Conservation (phyloP, 805 yeast species). For the Phaffomyces thermotolerans region DNA sequence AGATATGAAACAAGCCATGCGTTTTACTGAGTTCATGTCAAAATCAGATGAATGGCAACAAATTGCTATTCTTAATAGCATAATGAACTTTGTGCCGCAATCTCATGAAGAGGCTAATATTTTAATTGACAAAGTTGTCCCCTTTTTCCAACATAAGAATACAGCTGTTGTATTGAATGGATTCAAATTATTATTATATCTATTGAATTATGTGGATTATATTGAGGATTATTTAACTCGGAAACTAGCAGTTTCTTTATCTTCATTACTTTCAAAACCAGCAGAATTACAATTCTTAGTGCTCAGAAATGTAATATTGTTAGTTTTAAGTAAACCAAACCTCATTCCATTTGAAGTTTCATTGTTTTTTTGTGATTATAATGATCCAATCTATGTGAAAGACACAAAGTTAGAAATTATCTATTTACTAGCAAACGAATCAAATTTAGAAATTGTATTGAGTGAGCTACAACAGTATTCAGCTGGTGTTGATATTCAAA, state of each 20-base stretch:
- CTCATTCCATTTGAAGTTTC: constrained; percentile 62
- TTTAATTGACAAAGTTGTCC: constrained; percentile 56
- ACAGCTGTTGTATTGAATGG: constrained; percentile 76
- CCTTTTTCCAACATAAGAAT: constrained; percentile 74
- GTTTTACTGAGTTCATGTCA: constrained; percentile 29
- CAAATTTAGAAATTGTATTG: constrained; percentile 53
- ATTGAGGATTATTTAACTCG: constrained; percentile 52
- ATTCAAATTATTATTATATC: constrained; percentile 61
- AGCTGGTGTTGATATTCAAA: constrained; percentile 75
- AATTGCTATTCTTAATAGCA: constrained; percentile 53
- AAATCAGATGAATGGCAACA: constrained; percentile 58
- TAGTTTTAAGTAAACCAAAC: constrained; percentile 59
- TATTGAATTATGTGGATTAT: constrained; percentile 59
- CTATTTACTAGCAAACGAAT: constrained; percentile 63
- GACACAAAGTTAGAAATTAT: constrained; percentile 87
- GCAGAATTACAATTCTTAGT: constrained; percentile 80
- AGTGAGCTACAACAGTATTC: constrained; percentile 81
- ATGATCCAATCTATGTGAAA: constrained; percentile 83
- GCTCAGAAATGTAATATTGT: constrained; percentile 69
- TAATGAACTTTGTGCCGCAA: constrained; percentile 67
- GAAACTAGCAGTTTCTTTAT: constrained; percentile 60
- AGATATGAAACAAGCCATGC: constrained; percentile 39
- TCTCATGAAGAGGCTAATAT: constrained; percentile 55
- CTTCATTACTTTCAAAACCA: constrained; percentile 64
- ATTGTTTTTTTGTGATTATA: constrained; percentile 72